These are phyloP conservation scores for Fraxinus albicans DNA, from an alignment of 305 asterid genomes.

Conservation along the genomic window DNA sequence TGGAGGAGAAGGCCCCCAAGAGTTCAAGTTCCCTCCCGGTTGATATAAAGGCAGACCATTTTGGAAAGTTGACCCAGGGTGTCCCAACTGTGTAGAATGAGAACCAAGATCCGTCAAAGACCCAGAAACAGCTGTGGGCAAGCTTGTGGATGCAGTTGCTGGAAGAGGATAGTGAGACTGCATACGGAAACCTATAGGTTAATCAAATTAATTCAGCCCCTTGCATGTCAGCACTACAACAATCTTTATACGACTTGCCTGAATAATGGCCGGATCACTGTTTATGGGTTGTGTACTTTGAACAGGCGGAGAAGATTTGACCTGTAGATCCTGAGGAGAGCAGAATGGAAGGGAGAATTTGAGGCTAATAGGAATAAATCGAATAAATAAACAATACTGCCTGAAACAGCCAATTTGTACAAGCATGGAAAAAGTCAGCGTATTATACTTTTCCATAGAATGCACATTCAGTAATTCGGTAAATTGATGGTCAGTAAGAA, in stretches of 20 bases:
- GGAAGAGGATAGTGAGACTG: slow-evolving; percentile 93
- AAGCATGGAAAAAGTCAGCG: background rate
- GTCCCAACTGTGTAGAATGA: slow-evolving; percentile 66
- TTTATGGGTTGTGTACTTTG: slow-evolving; percentile 65
- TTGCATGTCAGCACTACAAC: slow-evolving; percentile 8
- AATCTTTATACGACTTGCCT: slow-evolving; percentile 49
- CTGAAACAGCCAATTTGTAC: background rate
- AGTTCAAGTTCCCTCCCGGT: slow-evolving; percentile 84
- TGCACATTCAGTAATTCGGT: background rate
- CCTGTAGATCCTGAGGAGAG: slow-evolving; percentile 80
- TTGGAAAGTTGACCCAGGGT: slow-evolving; percentile 62
- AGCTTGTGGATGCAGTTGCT: slow-evolving; percentile 58
- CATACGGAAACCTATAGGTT: slow-evolving; percentile 30
- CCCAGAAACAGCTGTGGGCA: slow-evolving; percentile 65
- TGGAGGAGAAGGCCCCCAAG: slow-evolving; percentile 89
- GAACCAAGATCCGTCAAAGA: slow-evolving; percentile 52
- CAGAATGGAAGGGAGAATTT: slow-evolving; percentile 2
- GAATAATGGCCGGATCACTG: slow-evolving; percentile 96
- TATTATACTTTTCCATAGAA: background rate
- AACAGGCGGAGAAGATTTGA: slow-evolving; percentile 83
- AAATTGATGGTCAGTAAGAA: background rate
- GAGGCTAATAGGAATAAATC: background rate
- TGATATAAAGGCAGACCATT: slow-evolving; percentile 76
- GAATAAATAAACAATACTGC: background rate
- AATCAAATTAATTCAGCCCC: slow-evolving; percentile 11